Evolutionary conservation across 257 asterid species (phyloP).

Genomic region (Cynanchum wilfordii): DNA sequence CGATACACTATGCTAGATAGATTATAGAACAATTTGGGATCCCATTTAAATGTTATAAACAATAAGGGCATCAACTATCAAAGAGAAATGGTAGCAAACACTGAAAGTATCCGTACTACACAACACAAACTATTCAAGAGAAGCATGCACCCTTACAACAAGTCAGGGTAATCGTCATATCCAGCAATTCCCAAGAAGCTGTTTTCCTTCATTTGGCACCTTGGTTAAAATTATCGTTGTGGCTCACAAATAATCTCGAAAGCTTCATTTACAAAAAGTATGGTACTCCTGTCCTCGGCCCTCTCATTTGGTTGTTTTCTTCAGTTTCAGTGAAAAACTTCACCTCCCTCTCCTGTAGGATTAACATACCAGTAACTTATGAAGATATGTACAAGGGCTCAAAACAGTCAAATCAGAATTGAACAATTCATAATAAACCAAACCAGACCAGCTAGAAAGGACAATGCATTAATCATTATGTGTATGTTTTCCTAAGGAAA

Average conservation of each 20-base stretch:
- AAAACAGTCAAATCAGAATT: neutral
- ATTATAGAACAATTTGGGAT: neutral
- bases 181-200: slow-evolving; percentile 5
- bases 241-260: slow-evolving; percentile 11
- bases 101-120: slow-evolving; percentile 23
- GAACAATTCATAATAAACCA: neutral
- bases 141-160: slow-evolving; percentile 22
- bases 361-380: neutral
- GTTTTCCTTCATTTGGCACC: slow-evolving; percentile 6
- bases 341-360: slow-evolving; percentile 80
- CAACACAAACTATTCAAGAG: slow-evolving; percentile 34
- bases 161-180: slow-evolving; percentile 17
- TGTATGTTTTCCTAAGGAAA: neutral
- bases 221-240: slow-evolving; percentile 4
- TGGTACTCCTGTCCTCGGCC: slow-evolving; percentile 98
- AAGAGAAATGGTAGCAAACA: neutral
- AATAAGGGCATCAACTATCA: neutral
- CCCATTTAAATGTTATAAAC: neutral
- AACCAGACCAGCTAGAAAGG: neutral
- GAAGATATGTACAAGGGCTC: neutral
- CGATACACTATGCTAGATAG: neutral
- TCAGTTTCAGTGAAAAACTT: slow-evolving; percentile 98
- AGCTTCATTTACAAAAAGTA: slow-evolving; percentile 59
- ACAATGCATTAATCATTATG: neutral
- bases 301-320: slow-evolving; percentile 99